phyloP scores from a whole-genome alignment of 1,139 yeast genomes.

The Blastobotrys persicus region DNA sequence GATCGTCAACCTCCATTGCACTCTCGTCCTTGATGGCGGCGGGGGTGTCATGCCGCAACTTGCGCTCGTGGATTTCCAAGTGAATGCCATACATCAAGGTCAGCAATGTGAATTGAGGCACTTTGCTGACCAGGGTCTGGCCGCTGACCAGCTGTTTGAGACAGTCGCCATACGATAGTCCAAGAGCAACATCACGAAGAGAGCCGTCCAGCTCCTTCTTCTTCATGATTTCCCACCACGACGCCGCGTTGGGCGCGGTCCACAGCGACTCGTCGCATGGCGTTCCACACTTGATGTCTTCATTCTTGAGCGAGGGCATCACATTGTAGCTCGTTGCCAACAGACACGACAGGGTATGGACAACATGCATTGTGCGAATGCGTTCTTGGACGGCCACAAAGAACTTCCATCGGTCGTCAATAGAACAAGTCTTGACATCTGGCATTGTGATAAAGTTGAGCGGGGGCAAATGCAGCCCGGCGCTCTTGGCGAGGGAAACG shows the following conservation, averaged over 20 bases:
- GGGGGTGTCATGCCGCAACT: conserved; percentile 23
- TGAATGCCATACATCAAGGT: conserved; percentile 70
- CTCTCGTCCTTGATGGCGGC: conserved; percentile 11
- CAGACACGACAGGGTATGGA: conserved; percentile 68
- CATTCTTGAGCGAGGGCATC: conserved; percentile 54
- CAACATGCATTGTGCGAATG: conserved; percentile 79
- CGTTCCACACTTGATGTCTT: conserved; percentile 68
- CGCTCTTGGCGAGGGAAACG: conserved; percentile 73
- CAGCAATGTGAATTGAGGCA: conserved; percentile 50
- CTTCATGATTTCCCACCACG: conserved; percentile 51
- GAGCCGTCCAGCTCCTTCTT: conserved; percentile 31
- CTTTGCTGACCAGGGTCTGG: conserved; percentile 32
- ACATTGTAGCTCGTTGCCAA: conserved; percentile 68
- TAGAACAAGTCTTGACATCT: conserved; percentile 37
- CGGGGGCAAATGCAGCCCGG: conserved; percentile 66
- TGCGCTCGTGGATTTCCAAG: conserved; percentile 54
- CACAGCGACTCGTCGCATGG: conserved; percentile 75
- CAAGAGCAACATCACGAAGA: conserved; percentile 29
- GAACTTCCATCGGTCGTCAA: conserved; percentile 63
- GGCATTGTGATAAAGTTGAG: conserved; percentile 37
- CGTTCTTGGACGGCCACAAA: conserved; percentile 80
- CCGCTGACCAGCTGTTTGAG: conserved; percentile 31
- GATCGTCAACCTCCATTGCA: neutral
- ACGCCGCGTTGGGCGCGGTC: conserved; percentile 54
- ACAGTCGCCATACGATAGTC: conserved; percentile 29